These are phyloP conservation scores for Scenedesmus sp. DNA, from an alignment of 163 green algal species.

Conservation along the genomic window DNA sequence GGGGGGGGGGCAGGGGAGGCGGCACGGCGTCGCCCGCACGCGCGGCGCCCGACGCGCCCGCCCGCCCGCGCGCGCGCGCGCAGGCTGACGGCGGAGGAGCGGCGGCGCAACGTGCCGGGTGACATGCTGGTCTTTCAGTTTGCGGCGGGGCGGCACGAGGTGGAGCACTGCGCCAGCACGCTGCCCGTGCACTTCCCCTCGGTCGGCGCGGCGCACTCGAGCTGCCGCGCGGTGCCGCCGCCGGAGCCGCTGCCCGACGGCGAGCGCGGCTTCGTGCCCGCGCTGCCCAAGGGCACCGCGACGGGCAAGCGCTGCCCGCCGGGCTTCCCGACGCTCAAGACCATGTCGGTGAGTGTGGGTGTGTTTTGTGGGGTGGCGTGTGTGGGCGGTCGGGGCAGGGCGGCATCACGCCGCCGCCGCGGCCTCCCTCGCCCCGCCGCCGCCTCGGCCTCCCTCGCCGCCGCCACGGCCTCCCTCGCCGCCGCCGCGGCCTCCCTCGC, in stretches of 20 bases:
- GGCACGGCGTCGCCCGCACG: too few species aligned
- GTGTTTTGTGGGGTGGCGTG: too few species aligned
- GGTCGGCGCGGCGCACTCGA: slow-evolving; percentile 2
- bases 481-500: background rate
- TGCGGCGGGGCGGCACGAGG: slow-evolving; percentile 46
- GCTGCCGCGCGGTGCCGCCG: slow-evolving; percentile 44
- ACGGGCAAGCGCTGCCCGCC: slow-evolving; percentile 53
- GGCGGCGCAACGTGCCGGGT: slow-evolving; percentile 75
- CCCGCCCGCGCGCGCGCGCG: too few species aligned
- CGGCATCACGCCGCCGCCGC: background rate
- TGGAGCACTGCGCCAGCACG: slow-evolving; percentile 73
- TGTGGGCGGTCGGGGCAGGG: too few species aligned
- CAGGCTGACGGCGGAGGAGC: slow-evolving; percentile 72
- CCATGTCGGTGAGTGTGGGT: slow-evolving; percentile 69
- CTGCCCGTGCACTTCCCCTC: slow-evolving; percentile 59
- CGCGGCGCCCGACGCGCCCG: too few species aligned
- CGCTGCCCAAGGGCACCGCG: slow-evolving; percentile 64
- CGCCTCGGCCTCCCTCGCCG: too few species aligned
- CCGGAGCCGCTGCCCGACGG: slow-evolving; percentile 70
- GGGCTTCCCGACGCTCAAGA: slow-evolving; percentile 86
- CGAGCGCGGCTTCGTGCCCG: slow-evolving; percentile 70
- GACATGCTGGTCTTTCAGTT: slow-evolving; percentile 75
- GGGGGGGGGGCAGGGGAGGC: too few species aligned
- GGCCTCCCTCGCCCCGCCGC: too few species aligned
- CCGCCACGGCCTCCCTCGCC: too few species aligned